These are phyloP conservation scores for Penicillium silybi DNA, from an alignment of 495 filamentous ascomycete genomes.

Conservation along the genomic window DNA sequence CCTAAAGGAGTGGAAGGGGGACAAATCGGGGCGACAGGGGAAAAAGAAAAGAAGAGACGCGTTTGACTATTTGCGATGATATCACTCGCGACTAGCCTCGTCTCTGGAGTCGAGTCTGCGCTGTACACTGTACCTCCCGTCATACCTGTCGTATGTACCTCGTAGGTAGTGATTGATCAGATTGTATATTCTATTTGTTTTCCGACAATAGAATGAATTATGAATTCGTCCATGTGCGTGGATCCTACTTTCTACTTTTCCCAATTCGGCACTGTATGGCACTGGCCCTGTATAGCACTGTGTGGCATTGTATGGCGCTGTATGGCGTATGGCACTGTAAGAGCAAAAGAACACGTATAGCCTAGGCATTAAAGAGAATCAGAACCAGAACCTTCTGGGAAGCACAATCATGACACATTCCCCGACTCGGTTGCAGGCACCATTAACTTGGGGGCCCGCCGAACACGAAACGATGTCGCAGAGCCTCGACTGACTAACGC, in stretches of 20 bases:
- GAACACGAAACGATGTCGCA: neutral
- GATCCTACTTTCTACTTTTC: neutral
- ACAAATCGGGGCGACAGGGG: neutral
- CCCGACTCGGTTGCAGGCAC: neutral
- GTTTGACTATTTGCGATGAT: slow-evolving; percentile 16
- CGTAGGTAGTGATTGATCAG: too few species aligned
- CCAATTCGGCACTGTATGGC: neutral
- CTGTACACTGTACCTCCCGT: slow-evolving; percentile 2
- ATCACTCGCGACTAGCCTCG: slow-evolving; percentile 10
- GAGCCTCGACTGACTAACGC: neutral
- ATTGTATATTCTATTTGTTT: neutral
- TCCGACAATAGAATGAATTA: neutral
- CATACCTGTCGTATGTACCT: neutral
- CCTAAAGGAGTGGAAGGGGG: slow-evolving; percentile 9
- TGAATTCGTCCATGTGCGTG: neutral
- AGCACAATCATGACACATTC: neutral
- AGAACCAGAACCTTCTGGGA: neutral
- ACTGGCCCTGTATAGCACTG: too few species aligned
- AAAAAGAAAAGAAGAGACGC: slow-evolving; percentile 12
- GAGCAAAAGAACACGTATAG: too few species aligned
- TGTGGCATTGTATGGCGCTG: too few species aligned
- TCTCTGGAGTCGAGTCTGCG: neutral
- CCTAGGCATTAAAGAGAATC: neutral
- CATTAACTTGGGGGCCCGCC: neutral
- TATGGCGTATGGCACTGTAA: too few species aligned